Conservation (phyloP, 164 flowering plant species). For the Nymphaea thermarum region DNA sequence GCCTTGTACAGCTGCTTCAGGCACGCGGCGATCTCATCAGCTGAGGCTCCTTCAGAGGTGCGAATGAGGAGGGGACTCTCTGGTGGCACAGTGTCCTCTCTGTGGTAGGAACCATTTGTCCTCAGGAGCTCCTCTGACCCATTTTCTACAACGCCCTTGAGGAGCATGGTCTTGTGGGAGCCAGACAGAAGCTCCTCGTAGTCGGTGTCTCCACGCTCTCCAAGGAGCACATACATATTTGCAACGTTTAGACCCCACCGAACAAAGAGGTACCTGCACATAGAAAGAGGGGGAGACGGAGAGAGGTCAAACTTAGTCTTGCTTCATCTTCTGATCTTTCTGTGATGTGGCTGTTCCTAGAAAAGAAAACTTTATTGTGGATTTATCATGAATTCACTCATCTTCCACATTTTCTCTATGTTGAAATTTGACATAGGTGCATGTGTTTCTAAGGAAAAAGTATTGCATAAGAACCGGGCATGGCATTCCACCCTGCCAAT, state of each 20-base stretch:
- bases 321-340: no score
- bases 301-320: neutral
- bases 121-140: constrained; percentile 70
- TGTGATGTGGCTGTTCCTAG: no score
- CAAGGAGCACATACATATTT: constrained; percentile 76
- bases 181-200: constrained; percentile 81
- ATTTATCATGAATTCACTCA: no score
- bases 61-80: constrained; percentile 54
- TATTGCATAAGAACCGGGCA: no score
- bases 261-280: constrained; percentile 71
- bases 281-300: neutral
- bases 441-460: no score
- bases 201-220: constrained; percentile 89
- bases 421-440: no score
- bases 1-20: constrained; percentile 30
- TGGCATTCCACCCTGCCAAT: no score
- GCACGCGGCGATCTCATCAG: constrained; percentile 46
- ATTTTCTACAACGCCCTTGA: constrained; percentile 53
- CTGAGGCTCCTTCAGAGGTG: constrained; percentile 22
- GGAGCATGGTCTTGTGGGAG: constrained; percentile 69
- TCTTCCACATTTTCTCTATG: no score
- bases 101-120: constrained; percentile 48
- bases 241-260: constrained; percentile 89
- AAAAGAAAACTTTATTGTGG: no score
- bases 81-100: constrained; percentile 63